A percentile compares a stretch with the other conserved stretches of the same genome.
These are phyloP conservation scores for Tricholoma terreum DNA, from an alignment of 768 basidiomycete genomes.

Conservation along the genomic window DNA sequence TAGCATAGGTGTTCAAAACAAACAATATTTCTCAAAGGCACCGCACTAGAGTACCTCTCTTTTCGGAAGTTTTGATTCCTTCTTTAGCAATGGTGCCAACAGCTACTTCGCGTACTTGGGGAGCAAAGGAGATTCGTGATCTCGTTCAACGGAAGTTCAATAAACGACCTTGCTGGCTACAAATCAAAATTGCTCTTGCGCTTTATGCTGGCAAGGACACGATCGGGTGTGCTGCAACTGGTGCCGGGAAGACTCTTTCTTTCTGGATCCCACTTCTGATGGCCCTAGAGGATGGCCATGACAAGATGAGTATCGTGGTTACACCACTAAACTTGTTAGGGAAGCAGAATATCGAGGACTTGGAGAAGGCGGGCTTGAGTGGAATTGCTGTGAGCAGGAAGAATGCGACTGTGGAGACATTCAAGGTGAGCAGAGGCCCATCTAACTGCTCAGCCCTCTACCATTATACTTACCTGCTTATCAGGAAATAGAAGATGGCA, in stretches of 20 bases:
- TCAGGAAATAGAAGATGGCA: constrained; percentile 6
- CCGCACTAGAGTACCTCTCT: no score
- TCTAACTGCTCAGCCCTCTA: no score
- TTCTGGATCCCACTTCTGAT: constrained; percentile 12
- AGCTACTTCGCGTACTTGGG: background rate
- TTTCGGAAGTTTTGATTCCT: no score
- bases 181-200: constrained; percentile 4
- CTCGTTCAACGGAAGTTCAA: constrained; percentile 4
- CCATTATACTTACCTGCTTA: background rate
- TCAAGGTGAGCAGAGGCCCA: background rate
- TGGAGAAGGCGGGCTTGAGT: background rate
- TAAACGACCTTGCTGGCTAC: constrained; percentile 8
- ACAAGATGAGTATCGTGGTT: constrained; percentile 1
- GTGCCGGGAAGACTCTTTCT: constrained; percentile 8
- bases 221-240: constrained; percentile 7
- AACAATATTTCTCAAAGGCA: no score
- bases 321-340: constrained; percentile 9
- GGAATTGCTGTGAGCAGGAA: constrained; percentile 2
- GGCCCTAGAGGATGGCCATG: constrained; percentile 6
- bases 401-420: constrained; percentile 5
- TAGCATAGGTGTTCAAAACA: no score
- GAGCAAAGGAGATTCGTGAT: background rate
- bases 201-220: constrained; percentile 5
- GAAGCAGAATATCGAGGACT: constrained; percentile 2
- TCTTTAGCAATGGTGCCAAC: no score